phyloP scores from a whole-genome alignment of 2,329 filamentous ascomycete genomes.

The Talaromyces sp. region DNA sequence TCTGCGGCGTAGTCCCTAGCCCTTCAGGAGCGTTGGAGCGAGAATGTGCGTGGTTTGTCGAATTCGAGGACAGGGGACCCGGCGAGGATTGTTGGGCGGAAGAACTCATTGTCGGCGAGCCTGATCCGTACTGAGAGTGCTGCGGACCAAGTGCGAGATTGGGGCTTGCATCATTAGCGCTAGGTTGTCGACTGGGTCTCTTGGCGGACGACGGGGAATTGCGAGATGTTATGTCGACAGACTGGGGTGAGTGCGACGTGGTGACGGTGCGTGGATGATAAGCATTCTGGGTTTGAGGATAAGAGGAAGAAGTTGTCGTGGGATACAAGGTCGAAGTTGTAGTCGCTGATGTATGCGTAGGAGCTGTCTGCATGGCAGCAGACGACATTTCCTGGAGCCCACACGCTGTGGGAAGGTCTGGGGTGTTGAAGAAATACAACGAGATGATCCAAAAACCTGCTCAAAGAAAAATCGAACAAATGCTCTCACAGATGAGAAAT shows the following conservation, averaged over 20 bases:
- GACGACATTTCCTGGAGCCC: slow-evolving; percentile 51
- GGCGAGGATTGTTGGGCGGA: slow-evolving; percentile 43
- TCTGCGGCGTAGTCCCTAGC: slow-evolving; percentile 57
- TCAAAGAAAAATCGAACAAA: neutral
- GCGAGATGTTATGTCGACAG: slow-evolving; percentile 37
- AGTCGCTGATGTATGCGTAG: slow-evolving; percentile 48
- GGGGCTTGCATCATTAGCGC: slow-evolving; percentile 16
- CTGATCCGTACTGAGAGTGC: slow-evolving; percentile 27
- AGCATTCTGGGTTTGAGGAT: slow-evolving; percentile 15
- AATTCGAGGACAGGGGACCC: slow-evolving; percentile 28
- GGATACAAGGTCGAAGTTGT: slow-evolving; percentile 32
- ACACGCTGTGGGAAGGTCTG: slow-evolving; percentile 15
- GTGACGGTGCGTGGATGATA: slow-evolving; percentile 33
- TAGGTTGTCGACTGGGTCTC: slow-evolving; percentile 17
- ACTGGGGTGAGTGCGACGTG: slow-evolving; percentile 46
- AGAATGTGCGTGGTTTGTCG: slow-evolving; percentile 28
- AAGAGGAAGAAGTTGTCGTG: slow-evolving; percentile 10
- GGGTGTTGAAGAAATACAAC: neutral
- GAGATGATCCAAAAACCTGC: neutral
- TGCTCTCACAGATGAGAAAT: neutral
- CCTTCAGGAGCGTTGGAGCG: slow-evolving; percentile 41
- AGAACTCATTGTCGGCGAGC: slow-evolving; percentile 41
- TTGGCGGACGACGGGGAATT: slow-evolving; percentile 35
- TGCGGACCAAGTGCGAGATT: slow-evolving; percentile 23
- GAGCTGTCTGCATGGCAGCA: slow-evolving; percentile 58